phyloP scores from a whole-genome alignment of 2,329 filamentous ascomycete species.

The Aspergillus proliferans region DNA sequence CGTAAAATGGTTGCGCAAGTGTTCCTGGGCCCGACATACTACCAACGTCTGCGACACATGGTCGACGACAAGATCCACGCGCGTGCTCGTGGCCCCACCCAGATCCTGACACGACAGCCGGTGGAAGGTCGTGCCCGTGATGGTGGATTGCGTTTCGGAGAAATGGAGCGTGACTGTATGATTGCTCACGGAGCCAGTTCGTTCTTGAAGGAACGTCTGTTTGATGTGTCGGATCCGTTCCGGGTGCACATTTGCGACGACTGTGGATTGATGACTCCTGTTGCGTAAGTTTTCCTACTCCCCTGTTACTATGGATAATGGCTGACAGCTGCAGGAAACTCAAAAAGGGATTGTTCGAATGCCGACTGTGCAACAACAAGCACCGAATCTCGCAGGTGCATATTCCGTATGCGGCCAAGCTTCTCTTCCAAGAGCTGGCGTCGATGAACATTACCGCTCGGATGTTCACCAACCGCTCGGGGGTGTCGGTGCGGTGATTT shows the following conservation, averaged over 20 bases:
- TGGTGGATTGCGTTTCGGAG: slow-evolving; percentile 97
- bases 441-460: slow-evolving; percentile 97
- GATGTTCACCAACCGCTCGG: slow-evolving; percentile 75
- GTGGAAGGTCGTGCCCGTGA: slow-evolving; percentile 98
- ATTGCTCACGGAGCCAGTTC: slow-evolving; percentile 97
- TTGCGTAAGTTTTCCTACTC: slow-evolving; percentile 70
- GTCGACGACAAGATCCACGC: slow-evolving; percentile 99
- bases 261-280: slow-evolving; percentile 96
- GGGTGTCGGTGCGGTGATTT: slow-evolving; percentile 37
- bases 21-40: slow-evolving; percentile 97
- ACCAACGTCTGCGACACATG: slow-evolving; percentile 98
- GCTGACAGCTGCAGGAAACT: slow-evolving; percentile 61
- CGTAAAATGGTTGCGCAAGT: slow-evolving; percentile 89
- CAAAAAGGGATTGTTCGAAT: slow-evolving; percentile 93
- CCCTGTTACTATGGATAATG: background rate
- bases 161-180: slow-evolving; percentile 99
- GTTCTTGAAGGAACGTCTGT: slow-evolving; percentile 94
- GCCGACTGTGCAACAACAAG: slow-evolving; percentile 97
- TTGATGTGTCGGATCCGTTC: slow-evolving; percentile 97
- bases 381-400: slow-evolving; percentile 97
- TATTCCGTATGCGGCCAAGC: slow-evolving; percentile 94
- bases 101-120: slow-evolving; percentile 94
- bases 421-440: slow-evolving; percentile 95
- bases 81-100: slow-evolving; percentile 90
- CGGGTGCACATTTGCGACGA: slow-evolving; percentile 97